These are phyloP conservation scores for Apiotrichum brassicae DNA, from an alignment of 1,284 basidiomycete species.

Conservation along the genomic window DNA sequence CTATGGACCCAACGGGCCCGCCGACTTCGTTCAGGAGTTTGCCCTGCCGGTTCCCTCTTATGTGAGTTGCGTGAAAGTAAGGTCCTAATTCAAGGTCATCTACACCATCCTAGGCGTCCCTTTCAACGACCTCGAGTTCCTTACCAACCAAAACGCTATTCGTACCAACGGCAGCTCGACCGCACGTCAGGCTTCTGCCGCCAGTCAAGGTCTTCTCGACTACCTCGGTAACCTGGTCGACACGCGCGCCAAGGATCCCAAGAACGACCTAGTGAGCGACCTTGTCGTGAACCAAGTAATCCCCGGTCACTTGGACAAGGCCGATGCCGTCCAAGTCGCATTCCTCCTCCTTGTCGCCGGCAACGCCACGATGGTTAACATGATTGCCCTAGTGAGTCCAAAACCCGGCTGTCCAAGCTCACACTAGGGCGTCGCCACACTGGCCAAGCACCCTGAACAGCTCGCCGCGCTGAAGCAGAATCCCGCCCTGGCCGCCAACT, in stretches of 20 bases:
- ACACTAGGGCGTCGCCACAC: slow-evolving; percentile 8
- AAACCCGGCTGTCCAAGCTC: no score
- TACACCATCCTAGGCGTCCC: slow-evolving; percentile 14
- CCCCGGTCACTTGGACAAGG: slow-evolving; percentile 3
- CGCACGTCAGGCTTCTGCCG: slow-evolving; percentile 5
- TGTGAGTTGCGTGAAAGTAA: background rate
- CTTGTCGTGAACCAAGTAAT: slow-evolving; percentile 3
- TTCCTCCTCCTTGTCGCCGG: slow-evolving; percentile 14
- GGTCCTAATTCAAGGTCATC: slow-evolving; percentile 1
- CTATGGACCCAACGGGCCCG: background rate
- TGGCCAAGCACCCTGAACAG: slow-evolving; percentile 7
- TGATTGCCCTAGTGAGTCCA: slow-evolving; percentile 7
- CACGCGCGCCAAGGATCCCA: slow-evolving; percentile 1
- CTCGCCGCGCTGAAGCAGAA: slow-evolving; percentile 5
- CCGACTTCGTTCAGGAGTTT: slow-evolving; percentile 8
- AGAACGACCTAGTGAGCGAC: slow-evolving; percentile 5
- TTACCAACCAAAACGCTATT: slow-evolving; percentile 8
- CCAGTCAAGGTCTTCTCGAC: slow-evolving; percentile 2
- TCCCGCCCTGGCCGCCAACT: slow-evolving; percentile 5
- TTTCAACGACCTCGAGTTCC: slow-evolving; percentile 10
- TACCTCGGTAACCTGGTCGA: slow-evolving; percentile 9
- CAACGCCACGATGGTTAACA: slow-evolving; percentile 15
- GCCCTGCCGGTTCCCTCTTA: slow-evolving; percentile 9
- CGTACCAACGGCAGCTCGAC: slow-evolving; percentile 7
- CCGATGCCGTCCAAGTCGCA: slow-evolving; percentile 10